Conservation (phyloP, 306 rosid species). For the Sicyos baderoa region DNA sequence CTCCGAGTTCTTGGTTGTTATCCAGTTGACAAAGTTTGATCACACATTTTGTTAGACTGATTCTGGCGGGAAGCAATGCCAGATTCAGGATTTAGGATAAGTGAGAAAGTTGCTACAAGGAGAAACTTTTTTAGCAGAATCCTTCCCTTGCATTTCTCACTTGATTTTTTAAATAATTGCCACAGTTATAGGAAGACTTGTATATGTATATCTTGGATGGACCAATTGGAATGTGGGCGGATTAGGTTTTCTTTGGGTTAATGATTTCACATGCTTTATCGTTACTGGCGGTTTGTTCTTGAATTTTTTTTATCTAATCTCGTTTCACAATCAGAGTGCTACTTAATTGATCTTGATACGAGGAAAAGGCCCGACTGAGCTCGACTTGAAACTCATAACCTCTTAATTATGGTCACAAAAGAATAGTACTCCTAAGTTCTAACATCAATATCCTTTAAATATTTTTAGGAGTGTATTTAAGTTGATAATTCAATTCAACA, state of each 20-base stretch:
- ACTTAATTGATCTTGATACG: background rate
- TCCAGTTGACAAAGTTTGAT: slow-evolving; percentile 35
- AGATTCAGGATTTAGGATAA: background rate
- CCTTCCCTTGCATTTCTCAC: background rate
- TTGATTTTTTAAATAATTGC: background rate
- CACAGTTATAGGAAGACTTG: slow-evolving; percentile 10
- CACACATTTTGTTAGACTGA: background rate
- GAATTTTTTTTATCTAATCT: background rate
- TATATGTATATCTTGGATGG: slow-evolving; percentile 6
- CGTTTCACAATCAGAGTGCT: background rate
- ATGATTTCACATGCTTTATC: background rate
- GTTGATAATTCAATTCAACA: too few species aligned
- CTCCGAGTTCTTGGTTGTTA: slow-evolving; percentile 71
- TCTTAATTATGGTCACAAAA: too few species aligned
- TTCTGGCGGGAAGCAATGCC: background rate
- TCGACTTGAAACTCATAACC: too few species aligned
- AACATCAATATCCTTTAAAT: background rate
- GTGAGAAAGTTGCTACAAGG: background rate
- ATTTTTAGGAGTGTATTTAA: too few species aligned
- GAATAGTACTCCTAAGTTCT: too few species aligned
- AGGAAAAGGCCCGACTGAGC: background rate
- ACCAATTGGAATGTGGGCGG: background rate
- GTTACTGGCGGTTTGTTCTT: background rate
- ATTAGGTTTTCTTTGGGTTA: background rate
- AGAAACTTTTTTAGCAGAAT: background rate